These are phyloP conservation scores for Claviceps maximensis DNA, from an alignment of 2,329 filamentous ascomycete species.

Conservation along the genomic window DNA sequence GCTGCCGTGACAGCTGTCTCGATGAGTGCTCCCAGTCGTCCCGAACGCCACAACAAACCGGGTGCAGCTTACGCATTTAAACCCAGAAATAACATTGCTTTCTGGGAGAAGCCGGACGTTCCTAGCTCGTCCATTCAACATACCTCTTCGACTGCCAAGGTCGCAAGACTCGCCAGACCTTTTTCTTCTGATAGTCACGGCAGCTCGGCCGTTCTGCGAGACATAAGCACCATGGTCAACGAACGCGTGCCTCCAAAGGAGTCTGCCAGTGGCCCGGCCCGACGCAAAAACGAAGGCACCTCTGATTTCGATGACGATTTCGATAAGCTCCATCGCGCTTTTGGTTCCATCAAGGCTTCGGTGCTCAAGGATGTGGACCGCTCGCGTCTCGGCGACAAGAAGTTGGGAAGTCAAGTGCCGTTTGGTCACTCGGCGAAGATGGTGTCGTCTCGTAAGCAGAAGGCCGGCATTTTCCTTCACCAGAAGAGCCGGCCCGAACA, in stretches of 20 bases:
- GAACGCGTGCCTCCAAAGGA: constrained; percentile 27
- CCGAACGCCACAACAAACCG: constrained; percentile 14
- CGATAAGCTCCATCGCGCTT: constrained; percentile 18
- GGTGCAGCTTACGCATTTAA: constrained; percentile 20
- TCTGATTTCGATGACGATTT: constrained; percentile 21
- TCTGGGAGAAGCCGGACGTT: constrained; percentile 11
- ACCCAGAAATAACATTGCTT: constrained; percentile 18
- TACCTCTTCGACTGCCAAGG: neutral
- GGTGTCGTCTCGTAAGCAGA: constrained; percentile 39
- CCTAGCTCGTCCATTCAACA: constrained; percentile 4
- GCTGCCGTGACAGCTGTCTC: neutral
- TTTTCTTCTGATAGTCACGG: neutral
- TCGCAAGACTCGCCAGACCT: neutral
- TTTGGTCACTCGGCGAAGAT: constrained; percentile 29
- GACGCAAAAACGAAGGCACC: constrained; percentile 8
- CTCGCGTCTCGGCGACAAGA: neutral
- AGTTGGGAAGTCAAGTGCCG: constrained; percentile 13
- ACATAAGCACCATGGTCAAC: constrained; percentile 28
- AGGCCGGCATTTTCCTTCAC: constrained; percentile 41
- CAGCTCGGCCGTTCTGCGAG: constrained; percentile 6
- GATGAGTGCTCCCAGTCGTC: constrained; percentile 9
- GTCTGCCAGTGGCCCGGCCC: neutral
- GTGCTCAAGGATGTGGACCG: constrained; percentile 8
- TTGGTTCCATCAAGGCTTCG: constrained; percentile 14
- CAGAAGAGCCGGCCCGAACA: constrained; percentile 43